phyloP scores from a whole-genome alignment of 352 stramenopile genomes.

The Globisporangium nunn region DNA sequence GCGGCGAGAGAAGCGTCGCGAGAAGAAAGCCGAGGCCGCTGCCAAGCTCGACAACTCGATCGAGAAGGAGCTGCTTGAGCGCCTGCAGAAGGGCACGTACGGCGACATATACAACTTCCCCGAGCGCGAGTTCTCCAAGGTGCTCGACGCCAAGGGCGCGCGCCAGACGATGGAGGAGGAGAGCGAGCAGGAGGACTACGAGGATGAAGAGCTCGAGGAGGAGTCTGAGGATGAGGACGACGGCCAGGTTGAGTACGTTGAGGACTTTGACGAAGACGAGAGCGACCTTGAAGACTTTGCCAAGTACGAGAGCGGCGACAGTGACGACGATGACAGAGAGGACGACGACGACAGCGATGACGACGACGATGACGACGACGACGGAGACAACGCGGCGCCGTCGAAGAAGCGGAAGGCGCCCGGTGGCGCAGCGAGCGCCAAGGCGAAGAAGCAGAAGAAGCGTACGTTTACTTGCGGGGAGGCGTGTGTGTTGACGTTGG shows the following conservation, averaged over 20 bases:
- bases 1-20: conserved; percentile 90
- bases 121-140: conserved; percentile 87
- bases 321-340: conserved; percentile 18
- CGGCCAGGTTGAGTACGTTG: conserved; percentile 77
- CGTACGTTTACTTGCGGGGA: conserved; percentile 20
- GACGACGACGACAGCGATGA: conserved; percentile 33
- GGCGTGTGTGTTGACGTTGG: too few relatives aligned
- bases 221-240: conserved; percentile 63
- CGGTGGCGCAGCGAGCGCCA: conserved; percentile 12
- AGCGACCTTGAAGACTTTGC: conserved; percentile 87
- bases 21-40: conserved; percentile 95
- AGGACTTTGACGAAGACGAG: conserved; percentile 90
- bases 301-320: conserved; percentile 51
- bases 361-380: conserved; percentile 41
- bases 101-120: conserved; percentile 99
- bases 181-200: conserved; percentile 73
- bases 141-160: conserved; percentile 71
- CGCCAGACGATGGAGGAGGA: conserved; percentile 91
- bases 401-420: conserved; percentile 70
- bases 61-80: conserved; percentile 97
- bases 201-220: conserved; percentile 55
- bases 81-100: conserved; percentile 96
- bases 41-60: conserved; percentile 94
- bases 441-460: conserved; percentile 68
- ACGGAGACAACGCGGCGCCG: conserved; percentile 23